phyloP scores from a whole-genome alignment of 2,329 filamentous ascomycete species.

The Fusarium sp. region DNA sequence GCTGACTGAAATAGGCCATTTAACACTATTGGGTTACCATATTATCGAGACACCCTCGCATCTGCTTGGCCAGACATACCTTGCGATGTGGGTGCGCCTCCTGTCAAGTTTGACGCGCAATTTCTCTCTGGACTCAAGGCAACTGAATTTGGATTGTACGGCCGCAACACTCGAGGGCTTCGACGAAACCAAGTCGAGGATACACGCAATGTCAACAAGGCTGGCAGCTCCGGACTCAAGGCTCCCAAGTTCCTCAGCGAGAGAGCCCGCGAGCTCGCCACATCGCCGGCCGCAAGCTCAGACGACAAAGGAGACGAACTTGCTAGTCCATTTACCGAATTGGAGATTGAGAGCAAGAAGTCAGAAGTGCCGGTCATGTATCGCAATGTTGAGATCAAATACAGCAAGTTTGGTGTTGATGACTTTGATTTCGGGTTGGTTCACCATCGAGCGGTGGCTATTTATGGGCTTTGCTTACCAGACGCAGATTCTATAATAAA shows the following conservation, averaged over 20 bases:
- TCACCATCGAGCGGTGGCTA: slow-evolving; percentile 4
- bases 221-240: slow-evolving; percentile 70
- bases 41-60: slow-evolving; percentile 87
- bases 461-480: slow-evolving; percentile 26
- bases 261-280: slow-evolving; percentile 78
- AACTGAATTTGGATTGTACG: slow-evolving; percentile 82
- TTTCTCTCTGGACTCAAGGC: slow-evolving; percentile 76
- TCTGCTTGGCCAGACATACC: slow-evolving; percentile 92
- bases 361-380: slow-evolving; percentile 91
- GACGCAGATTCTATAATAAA: slow-evolving; percentile 87
- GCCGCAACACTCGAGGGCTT: slow-evolving; percentile 78
- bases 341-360: slow-evolving; percentile 79
- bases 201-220: slow-evolving; percentile 73
- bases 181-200: slow-evolving; percentile 87
- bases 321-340: slow-evolving; percentile 73
- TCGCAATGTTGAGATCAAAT: slow-evolving; percentile 96
- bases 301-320: slow-evolving; percentile 67
- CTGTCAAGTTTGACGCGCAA: slow-evolving; percentile 78
- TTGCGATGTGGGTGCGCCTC: slow-evolving; percentile 87
- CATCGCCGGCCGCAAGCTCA: slow-evolving; percentile 56
- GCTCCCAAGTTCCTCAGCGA: slow-evolving; percentile 96
- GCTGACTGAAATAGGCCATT: slow-evolving; percentile 69
- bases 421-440: slow-evolving; percentile 95
- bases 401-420: slow-evolving; percentile 98
- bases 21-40: slow-evolving; percentile 89